Percentiles rank a stretch among this genome's conserved stretches.
phyloP scores from a whole-genome alignment of 352 stramenopile genomes.

The Globisporangium polare region DNA sequence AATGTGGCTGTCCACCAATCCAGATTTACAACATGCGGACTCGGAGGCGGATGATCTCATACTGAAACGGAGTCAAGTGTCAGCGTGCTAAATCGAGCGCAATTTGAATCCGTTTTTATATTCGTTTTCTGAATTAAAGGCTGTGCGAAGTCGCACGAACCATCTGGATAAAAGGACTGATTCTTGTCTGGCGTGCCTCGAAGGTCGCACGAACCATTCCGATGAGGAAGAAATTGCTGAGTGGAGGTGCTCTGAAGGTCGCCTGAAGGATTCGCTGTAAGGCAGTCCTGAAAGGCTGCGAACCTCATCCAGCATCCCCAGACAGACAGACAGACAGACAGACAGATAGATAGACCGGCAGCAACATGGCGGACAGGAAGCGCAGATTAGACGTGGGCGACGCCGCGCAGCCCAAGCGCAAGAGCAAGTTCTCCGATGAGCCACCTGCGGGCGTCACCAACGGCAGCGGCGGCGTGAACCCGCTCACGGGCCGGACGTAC shows the following conservation, averaged over 20 bases:
- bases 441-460: slow-evolving; percentile 18
- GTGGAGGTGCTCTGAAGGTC: slow-evolving; percentile 16
- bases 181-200: no score
- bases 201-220: no score
- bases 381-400: slow-evolving; percentile 62
- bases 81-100: no score
- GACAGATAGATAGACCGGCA: neutral
- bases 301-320: neutral
- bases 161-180: no score
- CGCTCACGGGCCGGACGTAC: slow-evolving; percentile 88
- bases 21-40: no score
- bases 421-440: slow-evolving; percentile 76
- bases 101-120: no score
- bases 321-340: neutral
- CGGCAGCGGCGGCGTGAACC: slow-evolving; percentile 63
- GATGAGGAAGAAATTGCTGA: no score
- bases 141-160: rapidly evolving
- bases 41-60: no score
- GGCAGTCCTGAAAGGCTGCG: slow-evolving; percentile 9
- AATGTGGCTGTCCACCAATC: no score
- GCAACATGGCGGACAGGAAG: slow-evolving; percentile 61
- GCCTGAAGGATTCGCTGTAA: slow-evolving; percentile 17
- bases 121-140: no score
- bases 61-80: no score
- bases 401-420: slow-evolving; percentile 52